Evolutionary conservation across 1,284 basidiomycete genomes (phyloP).

Genomic region (Amylostereum chailletii): DNA sequence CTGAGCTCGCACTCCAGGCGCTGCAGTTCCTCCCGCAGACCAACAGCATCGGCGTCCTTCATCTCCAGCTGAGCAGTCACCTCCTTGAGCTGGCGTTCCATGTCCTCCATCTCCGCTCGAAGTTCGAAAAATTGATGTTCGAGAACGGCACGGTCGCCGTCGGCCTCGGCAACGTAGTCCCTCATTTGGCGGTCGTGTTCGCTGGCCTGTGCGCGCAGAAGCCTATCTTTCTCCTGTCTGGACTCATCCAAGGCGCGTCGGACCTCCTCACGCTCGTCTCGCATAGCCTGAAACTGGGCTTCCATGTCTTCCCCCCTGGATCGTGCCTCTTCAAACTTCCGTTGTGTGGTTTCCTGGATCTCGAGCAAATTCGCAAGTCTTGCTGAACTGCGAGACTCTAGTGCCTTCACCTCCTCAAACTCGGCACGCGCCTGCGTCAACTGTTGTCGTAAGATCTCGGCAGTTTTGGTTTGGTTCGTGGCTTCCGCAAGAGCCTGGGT

Average conservation of each 20-base stretch:
- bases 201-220: constrained; percentile 63
- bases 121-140: constrained; percentile 81
- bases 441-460: constrained; percentile 65
- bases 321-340: constrained; percentile 68
- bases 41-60: constrained; percentile 52
- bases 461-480: constrained; percentile 51
- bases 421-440: constrained; percentile 53
- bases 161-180: constrained; percentile 85
- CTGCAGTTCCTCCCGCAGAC: constrained; percentile 65
- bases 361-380: constrained; percentile 61
- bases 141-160: constrained; percentile 83
- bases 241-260: constrained; percentile 58
- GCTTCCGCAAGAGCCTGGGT: constrained; percentile 61
- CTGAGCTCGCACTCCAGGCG: constrained; percentile 59
- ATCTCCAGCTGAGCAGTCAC: constrained; percentile 48
- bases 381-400: constrained; percentile 57
- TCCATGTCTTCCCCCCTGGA: constrained; percentile 66
- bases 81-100: constrained; percentile 54
- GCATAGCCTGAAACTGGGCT: constrained; percentile 57
- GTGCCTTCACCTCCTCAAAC: constrained; percentile 63
- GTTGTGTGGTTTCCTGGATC: constrained; percentile 63
- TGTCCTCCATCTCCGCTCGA: constrained; percentile 51
- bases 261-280: constrained; percentile 61
- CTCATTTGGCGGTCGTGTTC: constrained; percentile 81
- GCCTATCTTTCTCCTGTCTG: constrained; percentile 64